Conservation (phyloP, 2,329 filamentous ascomycete species). For the Blastomyces emzantsi region DNA sequence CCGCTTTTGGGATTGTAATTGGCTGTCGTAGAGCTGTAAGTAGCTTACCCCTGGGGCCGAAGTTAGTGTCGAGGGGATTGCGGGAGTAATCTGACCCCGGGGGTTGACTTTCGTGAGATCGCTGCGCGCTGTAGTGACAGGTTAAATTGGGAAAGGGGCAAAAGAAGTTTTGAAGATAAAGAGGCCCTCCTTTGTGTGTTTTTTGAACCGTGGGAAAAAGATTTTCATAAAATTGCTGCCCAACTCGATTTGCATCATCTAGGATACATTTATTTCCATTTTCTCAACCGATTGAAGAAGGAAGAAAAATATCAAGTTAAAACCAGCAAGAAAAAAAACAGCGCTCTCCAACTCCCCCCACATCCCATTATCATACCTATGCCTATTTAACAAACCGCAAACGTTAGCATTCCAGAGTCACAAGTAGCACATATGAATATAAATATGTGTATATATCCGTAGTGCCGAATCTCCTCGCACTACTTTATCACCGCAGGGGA, state of each 20-base stretch:
- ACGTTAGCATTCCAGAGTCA: not conserved
- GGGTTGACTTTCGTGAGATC: not conserved
- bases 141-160: not conserved
- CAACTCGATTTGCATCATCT: slow-evolving; percentile 28
- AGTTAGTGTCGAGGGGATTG: no score
- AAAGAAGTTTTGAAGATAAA: not conserved
- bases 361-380: slow-evolving; percentile 21
- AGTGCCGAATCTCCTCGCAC: not conserved
- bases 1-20: not conserved
- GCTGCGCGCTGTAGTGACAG: not conserved
- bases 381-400: not conserved
- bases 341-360: slow-evolving; percentile 19
- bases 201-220: slow-evolving; percentile 7
- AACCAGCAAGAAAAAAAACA: slow-evolving; percentile 7
- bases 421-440: not conserved
- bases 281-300: slow-evolving; percentile 14
- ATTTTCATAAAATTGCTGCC: slow-evolving; percentile 24
- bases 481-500: not conserved
- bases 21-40: not conserved
- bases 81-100: not conserved
- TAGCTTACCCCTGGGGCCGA: not conserved
- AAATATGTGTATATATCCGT: not conserved
- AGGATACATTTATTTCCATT: slow-evolving; percentile 31
- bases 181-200: not conserved
- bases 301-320: slow-evolving; percentile 2